These are phyloP conservation scores for Xylariaceae sp. DNA, from an alignment of 2,329 filamentous ascomycete species.

Conservation along the genomic window DNA sequence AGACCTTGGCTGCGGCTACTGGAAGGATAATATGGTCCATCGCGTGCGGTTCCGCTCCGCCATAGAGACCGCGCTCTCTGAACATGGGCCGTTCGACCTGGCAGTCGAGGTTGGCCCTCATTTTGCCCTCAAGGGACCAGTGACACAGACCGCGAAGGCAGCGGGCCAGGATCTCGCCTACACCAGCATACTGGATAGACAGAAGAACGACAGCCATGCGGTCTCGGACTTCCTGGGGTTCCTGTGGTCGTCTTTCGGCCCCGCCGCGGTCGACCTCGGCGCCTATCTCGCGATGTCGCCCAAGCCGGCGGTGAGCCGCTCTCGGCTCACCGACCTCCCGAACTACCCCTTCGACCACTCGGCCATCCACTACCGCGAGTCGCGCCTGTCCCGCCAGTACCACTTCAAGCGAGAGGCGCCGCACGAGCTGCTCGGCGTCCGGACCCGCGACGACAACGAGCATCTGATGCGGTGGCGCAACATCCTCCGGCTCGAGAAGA, in stretches of 20 bases:
- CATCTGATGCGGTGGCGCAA: slow-evolving; percentile 33
- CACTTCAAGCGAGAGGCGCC: slow-evolving; percentile 20
- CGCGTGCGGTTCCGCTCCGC: slow-evolving; percentile 34
- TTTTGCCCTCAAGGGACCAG: slow-evolving; percentile 19
- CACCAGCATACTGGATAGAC: slow-evolving; percentile 13
- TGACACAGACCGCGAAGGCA: slow-evolving; percentile 15
- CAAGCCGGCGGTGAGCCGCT: neutral
- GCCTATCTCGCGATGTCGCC: slow-evolving; percentile 17
- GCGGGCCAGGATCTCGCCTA: slow-evolving; percentile 15
- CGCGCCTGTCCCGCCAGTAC: slow-evolving; percentile 34
- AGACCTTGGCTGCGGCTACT: slow-evolving; percentile 25
- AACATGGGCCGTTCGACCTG: slow-evolving; percentile 17
- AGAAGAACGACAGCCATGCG: slow-evolving; percentile 14
- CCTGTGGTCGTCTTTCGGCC: slow-evolving; percentile 19
- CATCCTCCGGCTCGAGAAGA: slow-evolving; percentile 27
- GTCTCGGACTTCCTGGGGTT: slow-evolving; percentile 20
- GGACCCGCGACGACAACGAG: slow-evolving; percentile 28
- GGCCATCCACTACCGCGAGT: slow-evolving; percentile 34
- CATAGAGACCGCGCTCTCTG: slow-evolving; percentile 12
- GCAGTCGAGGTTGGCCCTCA: slow-evolving; percentile 25
- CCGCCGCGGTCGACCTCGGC: slow-evolving; percentile 7
- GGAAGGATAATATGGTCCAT: slow-evolving; percentile 33
- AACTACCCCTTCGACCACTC: slow-evolving; percentile 43
- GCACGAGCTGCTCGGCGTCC: slow-evolving; percentile 32
- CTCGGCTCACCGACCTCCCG: slow-evolving; percentile 26